Percentiles rank a stretch among this genome's conserved stretches.
These are phyloP conservation scores for Mediolabrus comicus DNA, from an alignment of 108 stramenopile species.

Conservation along the genomic window DNA sequence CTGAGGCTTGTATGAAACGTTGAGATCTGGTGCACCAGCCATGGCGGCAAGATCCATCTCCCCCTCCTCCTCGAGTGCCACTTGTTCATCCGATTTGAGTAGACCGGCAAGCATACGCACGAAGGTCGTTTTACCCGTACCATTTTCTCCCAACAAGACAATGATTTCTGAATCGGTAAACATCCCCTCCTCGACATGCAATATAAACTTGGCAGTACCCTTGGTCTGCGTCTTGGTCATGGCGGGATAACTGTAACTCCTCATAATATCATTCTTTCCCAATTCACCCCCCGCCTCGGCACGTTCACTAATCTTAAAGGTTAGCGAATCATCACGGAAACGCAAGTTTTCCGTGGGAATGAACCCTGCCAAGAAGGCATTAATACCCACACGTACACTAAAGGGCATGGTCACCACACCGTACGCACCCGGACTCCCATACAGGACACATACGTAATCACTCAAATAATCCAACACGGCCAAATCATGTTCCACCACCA, in stretches of 20 bases:
- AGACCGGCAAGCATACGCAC: constrained; percentile 97
- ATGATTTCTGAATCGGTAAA: constrained; percentile 99
- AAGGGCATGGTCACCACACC: constrained; percentile 99
- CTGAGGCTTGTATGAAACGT: constrained; percentile 99
- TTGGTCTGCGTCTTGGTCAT: constrained; percentile 97
- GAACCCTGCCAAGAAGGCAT: constrained; percentile 98
- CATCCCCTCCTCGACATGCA: constrained; percentile 92
- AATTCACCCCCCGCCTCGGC: constrained; percentile 61
- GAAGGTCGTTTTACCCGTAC: constrained; percentile 94
- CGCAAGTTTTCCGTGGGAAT: constrained; percentile 98
- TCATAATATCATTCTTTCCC: constrained; percentile 74
- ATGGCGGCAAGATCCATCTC: constrained; percentile 76
- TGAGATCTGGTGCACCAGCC: constrained; percentile 92
- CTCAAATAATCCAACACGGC: constrained; percentile 98
- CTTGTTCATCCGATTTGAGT: constrained; percentile 92
- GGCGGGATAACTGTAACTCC: constrained; percentile 85
- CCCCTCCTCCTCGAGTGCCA: constrained; percentile 73
- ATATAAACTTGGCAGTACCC: constrained; percentile 82
- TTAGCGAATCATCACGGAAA: constrained; percentile 95
- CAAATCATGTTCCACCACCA: constrained; percentile 99
- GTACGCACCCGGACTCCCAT: constrained; percentile 95
- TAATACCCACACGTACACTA: constrained; percentile 97
- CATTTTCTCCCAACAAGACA: constrained; percentile 97
- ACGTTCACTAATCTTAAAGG: constrained; percentile 94
- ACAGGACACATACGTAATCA: constrained; percentile 98